Conservation (phyloP, 495 filamentous ascomycete species). For the Hypoxylon subgilvum region DNA sequence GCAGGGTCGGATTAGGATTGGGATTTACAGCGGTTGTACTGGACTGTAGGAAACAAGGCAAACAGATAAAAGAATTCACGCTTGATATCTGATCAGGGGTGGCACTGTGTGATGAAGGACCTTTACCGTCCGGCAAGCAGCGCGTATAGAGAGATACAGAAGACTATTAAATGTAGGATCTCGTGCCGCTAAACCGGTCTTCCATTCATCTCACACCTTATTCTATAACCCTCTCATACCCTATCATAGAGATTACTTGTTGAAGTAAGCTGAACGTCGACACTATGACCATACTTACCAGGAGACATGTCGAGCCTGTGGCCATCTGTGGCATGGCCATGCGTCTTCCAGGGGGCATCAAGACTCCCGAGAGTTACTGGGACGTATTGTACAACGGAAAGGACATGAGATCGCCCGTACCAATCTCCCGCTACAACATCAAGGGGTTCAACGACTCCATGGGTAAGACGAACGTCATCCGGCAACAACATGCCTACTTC, state of each 20-base stretch:
- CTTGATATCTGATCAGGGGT: too few relatives aligned
- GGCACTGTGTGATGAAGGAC: too few relatives aligned
- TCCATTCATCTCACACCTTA: too few relatives aligned
- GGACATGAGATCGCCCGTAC: slow-evolving; percentile 38
- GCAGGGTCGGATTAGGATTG: too few relatives aligned
- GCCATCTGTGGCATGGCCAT: slow-evolving; percentile 43
- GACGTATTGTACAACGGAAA: slow-evolving; percentile 40
- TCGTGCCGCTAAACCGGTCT: too few relatives aligned
- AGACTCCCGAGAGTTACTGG: slow-evolving; percentile 40
- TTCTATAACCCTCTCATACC: too few relatives aligned
- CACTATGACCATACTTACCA: neutral
- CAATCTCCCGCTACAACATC: slow-evolving; percentile 47
- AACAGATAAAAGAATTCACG: too few relatives aligned
- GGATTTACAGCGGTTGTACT: too few relatives aligned
- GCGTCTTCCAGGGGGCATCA: slow-evolving; percentile 47
- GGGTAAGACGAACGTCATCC: slow-evolving; percentile 9
- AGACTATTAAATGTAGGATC: too few relatives aligned
- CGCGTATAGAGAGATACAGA: too few relatives aligned
- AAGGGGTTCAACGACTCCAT: slow-evolving; percentile 39
- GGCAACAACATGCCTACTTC: slow-evolving; percentile 32
- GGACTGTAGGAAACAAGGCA: too few relatives aligned
- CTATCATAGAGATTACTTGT: neutral
- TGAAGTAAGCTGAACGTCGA: neutral
- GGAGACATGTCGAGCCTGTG: neutral
- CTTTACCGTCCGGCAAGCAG: too few relatives aligned